Evolutionary conservation across 2,329 filamentous ascomycete genomes (phyloP), one percentile per base, ranked within the genome.

Genomic region (Aspergillus sp.): DNA sequence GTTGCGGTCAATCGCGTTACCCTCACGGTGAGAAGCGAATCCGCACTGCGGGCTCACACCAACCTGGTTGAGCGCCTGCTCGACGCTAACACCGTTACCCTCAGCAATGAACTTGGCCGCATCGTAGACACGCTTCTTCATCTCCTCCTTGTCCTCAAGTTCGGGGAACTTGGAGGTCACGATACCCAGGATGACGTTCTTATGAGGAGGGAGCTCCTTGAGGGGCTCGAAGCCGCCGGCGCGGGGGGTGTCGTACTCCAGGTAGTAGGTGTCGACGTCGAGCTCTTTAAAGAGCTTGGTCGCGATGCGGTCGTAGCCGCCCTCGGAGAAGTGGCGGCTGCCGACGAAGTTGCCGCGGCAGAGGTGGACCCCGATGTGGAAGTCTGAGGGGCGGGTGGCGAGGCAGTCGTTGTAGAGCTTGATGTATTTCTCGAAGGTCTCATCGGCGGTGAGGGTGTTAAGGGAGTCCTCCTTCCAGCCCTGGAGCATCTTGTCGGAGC

Each of bases 291-390:
- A 90, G 8, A 90, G 82, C 77, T 87, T 89, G 72, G 85, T 82
- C 23, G 88, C 87, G 61, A 90, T 89, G 63, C 85, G 80, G 73
- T 90, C 88, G 75, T 90, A 90, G 23, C 84, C 84, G 28, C 87
- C 88, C 71, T 89, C 86, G 56, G 86, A 85, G 69, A 90, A 90
- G 77, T 89, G 85, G 30, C 87, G 83, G 22, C 85, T 85, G 58
- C 85, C 85, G 65, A 88, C 86, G 74, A 89, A 90, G 79, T 90
- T 90, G 53, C 78, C 79, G 62, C 74, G 84, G 82, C 91, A 93
- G 55, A 93, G 81, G 72, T 93, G 91, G 17, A 93, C 88, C 50
- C 91, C 91, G 3, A 91, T 84, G 76, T 92, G 90, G 82, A 93
- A 85, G 72, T 93, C 90, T 2, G 81, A 74, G 0, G 90, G 89